Evolutionary conservation across 2,329 filamentous ascomycete genomes (phyloP).

Genomic region (Dactylella cylindrospora): DNA sequence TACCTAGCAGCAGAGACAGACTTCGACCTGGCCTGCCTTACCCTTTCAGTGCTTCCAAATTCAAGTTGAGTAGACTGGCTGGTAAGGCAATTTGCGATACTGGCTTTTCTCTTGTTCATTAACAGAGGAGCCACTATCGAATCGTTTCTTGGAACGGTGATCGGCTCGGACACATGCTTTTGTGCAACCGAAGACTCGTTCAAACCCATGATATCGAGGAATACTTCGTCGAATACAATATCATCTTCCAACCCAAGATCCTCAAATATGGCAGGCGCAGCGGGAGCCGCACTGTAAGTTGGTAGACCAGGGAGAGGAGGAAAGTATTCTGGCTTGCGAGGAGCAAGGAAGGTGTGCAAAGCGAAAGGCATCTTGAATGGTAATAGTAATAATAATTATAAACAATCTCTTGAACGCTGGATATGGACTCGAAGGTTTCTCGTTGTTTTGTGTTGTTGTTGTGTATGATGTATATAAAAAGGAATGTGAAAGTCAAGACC

Average conservation of each 20-base stretch:
- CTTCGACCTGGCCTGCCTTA: conserved; percentile 35
- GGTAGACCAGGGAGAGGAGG: conserved; percentile 40
- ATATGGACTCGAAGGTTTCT: too few relatives aligned
- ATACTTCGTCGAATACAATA: conserved; percentile 41
- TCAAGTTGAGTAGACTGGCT: conserved; percentile 12
- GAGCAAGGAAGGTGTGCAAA: conserved; percentile 43
- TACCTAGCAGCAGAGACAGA: conserved; percentile 27
- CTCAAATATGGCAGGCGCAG: conserved; percentile 22
- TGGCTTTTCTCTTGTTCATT: conserved; percentile 25
- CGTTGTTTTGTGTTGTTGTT: conserved; percentile 10
- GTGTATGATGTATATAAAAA: neutral
- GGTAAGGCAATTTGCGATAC: conserved; percentile 28
- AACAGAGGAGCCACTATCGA: conserved; percentile 35
- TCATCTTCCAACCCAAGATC: conserved; percentile 37
- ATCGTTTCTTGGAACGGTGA: conserved; percentile 22
- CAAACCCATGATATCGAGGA: conserved; percentile 42
- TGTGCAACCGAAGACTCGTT: conserved; percentile 14
- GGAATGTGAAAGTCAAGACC: conserved; percentile 18
- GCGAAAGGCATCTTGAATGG: conserved; percentile 42
- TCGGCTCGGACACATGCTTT: conserved; percentile 11
- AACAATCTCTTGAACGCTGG: too few relatives aligned
- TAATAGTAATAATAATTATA: conserved; percentile 4
- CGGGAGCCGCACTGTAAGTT: conserved; percentile 2
- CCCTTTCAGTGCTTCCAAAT: conserved; percentile 29
- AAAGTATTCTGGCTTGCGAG: conserved; percentile 41